Evolutionary conservation across 345 rosid genomes (phyloP).

Genomic region (Trapa bicornis): DNA sequence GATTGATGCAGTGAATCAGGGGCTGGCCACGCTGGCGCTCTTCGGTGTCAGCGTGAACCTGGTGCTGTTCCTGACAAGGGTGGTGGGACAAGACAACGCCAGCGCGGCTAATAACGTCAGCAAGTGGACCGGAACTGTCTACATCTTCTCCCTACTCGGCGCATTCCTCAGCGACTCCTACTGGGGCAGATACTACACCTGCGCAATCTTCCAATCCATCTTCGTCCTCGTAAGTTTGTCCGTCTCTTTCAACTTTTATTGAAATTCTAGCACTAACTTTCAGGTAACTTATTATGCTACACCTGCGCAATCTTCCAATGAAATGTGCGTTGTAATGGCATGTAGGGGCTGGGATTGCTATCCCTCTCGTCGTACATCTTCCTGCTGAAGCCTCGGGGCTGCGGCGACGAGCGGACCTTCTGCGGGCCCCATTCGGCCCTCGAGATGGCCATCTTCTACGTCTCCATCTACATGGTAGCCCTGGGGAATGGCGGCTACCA

Average conservation of each 20-base stretch:
- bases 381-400: constrained; percentile 68
- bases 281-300: too few relatives aligned
- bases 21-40: constrained; percentile 91
- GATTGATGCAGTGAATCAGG: constrained; percentile 68
- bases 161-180: constrained; percentile 97
- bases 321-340: background rate
- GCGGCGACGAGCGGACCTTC: constrained; percentile 53
- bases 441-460: constrained; percentile 64
- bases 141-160: constrained; percentile 95
- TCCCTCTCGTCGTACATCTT: constrained; percentile 69
- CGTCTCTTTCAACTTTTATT: too few relatives aligned
- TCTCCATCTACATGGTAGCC: constrained; percentile 78
- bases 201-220: constrained; percentile 86
- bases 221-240: constrained; percentile 68
- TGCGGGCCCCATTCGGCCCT: constrained; percentile 63
- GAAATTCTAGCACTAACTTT: too few relatives aligned
- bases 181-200: constrained; percentile 98
- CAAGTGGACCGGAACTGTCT: constrained; percentile 99
- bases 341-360: constrained; percentile 57
- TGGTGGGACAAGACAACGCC: constrained; percentile 77
- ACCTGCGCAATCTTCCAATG: too few relatives aligned
- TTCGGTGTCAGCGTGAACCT: constrained; percentile 96
- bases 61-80: constrained; percentile 93
- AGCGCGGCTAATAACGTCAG: constrained; percentile 95
- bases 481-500: constrained; percentile 97